Base-by-base conservation (phyloP, 2,329 filamentous ascomycete genomes). In the Aspergillus jensenii region DNA sequence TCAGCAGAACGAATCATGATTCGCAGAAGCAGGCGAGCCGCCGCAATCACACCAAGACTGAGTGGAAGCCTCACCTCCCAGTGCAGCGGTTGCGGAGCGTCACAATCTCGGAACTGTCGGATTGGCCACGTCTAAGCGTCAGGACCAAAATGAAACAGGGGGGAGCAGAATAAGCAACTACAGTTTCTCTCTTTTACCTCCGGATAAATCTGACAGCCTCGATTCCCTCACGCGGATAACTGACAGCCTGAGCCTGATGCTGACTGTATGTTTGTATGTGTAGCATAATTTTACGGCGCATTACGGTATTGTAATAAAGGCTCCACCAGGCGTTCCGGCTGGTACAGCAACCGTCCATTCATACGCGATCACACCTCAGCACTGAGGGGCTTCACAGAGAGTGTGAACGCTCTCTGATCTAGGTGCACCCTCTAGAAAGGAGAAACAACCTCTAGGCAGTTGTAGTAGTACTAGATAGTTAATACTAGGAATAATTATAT, bases 71-170 rank as follows among this genome's bases (percentile, higher is more conserved):
- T 37, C 12, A n/a, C 35, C 15, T 14, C 35, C 35, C 35, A 37
- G 14, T 25, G 12, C 59, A 53, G 49, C 59, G 41, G 52, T 56
- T 67, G 54, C 59, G 58, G 58, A 55, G 54, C 37, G 58, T 59
- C 58, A 58, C 59, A 59, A 54, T 59, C 49, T 66, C 67, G 66
- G 67, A 62, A 66, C 58, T 61, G 49, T 60, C 65, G 65, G 66
- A 61, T 52, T 58, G 31, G 50, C 37, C 52, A 40, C 56, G 55
- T 19, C n/a, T 39, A 40, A 39, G 35, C 46, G 53, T 41, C 44
- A 57, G 45, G 35, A 48, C 33, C 6, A 31, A 41, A 33, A 47
- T 37, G 33, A 49, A 55, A 43, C 23, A 51, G 48, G 17, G 9
- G 41, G 5, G 39, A 14, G n/a, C 14, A 25, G 49, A 52, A 44